Evolutionary conservation across 2,329 filamentous ascomycete genomes (phyloP), one percentile per base, ranked within the genome.

Genomic region (Colletotrichum musicola): DNA sequence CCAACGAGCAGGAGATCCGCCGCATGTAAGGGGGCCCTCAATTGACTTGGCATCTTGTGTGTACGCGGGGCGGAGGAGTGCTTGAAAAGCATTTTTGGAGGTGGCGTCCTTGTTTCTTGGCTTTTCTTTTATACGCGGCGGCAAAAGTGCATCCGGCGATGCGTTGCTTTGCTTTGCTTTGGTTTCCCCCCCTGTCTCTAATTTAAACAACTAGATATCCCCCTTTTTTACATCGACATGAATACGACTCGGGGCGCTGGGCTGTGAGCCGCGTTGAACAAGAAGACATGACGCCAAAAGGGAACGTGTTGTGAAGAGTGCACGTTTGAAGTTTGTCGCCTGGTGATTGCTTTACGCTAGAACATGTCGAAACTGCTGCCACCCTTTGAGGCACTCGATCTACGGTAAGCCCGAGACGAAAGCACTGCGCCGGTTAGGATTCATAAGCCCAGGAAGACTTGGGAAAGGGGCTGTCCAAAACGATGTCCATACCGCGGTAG

Each of bases 1-100:
- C 89, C 81, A 91, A 94, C 77, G 95, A 98, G 85, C 89, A 90
- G 78, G 86, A 92, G 77, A 97, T 98, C 76, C 91, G 94, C 74
- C 90, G 95, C 74, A 98, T 98, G 95, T 80, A 73, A 71, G 61
- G 57, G 66, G 46, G 12, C 13, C 46, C 20, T 49, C 20, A 14
- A 18, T 18, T 25, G 46, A 4, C n/a, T 18, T 25, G 46, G 6
- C n/a, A 25, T 46, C 0, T 3, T 35, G 3, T 3, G n/a, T 5
- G 3, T 30, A 12, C 38, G 20, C 25, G 27, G 25, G 20, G 25
- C 35, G 20, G 54, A 44, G 38, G 38, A 25, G 27, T 54, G 51
- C 51, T 54, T 38, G n/a, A 14, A 18, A 18, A 38, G 51, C 51
- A 44, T 61, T 35, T 35, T 35, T 61, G 22, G 44, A 46, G 14